These are phyloP conservation scores for Saturnispora diversa DNA, from an alignment of 805 yeast species.

Conservation along the genomic window DNA sequence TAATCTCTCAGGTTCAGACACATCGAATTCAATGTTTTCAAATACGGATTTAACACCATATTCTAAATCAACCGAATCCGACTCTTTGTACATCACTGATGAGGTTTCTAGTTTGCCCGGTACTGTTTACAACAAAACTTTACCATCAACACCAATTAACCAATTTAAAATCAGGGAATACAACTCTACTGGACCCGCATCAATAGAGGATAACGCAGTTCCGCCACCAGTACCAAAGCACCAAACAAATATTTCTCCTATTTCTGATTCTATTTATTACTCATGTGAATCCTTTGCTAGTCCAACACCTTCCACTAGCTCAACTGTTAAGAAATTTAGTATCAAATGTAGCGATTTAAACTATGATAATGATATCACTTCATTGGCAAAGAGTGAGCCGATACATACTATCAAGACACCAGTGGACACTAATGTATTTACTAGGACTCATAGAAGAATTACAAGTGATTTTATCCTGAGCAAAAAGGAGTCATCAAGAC, in stretches of 20 bases:
- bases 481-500: slow-evolving; percentile 9
- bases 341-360: too few relatives aligned
- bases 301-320: slow-evolving; percentile 1
- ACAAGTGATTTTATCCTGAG: slow-evolving; percentile 12
- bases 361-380: too few relatives aligned
- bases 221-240: slow-evolving; percentile 11
- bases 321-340: too few relatives aligned
- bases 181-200: slow-evolving; percentile 4
- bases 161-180: slow-evolving; percentile 23
- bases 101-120: not conserved
- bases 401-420: slow-evolving; percentile 18
- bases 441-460: slow-evolving; percentile 16
- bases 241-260: slow-evolving; percentile 1
- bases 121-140: slow-evolving; percentile 1
- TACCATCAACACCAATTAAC: slow-evolving; percentile 22
- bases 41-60: not conserved
- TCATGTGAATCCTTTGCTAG: slow-evolving; percentile 3
- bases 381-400: not conserved
- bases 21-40: slow-evolving; percentile 7
- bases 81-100: not conserved
- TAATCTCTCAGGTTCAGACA: slow-evolving; percentile 1
- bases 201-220: slow-evolving; percentile 7
- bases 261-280: slow-evolving; percentile 1
- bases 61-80: not conserved
- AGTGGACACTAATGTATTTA: slow-evolving; percentile 21